Base-by-base conservation (phyloP, 2,329 filamentous ascomycete genomes). In the Amesomyces nigricolor region DNA sequence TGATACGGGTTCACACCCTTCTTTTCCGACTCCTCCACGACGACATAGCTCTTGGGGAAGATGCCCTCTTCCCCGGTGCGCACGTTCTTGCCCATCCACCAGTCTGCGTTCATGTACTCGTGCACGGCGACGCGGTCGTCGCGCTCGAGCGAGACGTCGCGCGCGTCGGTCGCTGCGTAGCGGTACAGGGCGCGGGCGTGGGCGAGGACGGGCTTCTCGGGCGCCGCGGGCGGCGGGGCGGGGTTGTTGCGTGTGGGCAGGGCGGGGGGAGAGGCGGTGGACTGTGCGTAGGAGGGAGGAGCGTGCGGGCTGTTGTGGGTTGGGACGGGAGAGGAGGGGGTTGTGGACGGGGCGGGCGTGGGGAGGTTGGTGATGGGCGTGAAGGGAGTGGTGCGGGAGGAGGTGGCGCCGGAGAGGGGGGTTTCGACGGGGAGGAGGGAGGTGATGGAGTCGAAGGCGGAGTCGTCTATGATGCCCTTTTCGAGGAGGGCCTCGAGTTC, bases 51-150 rank as follows among this genome's bases (percentile, higher is more conserved):
- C 64, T 87, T 83, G n/a, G 92, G 92, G 79, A 97, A 97, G 70
- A 97, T 96, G 65, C 92, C 92, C 73, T 95, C 89, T 63, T 82
- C 75, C 54, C 87, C 87, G 8, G 91, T 95, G 51, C 90, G 84
- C 66, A 86, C 77, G 72, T 95, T 96, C 64, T 82, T 83, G 63
- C 92, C 92, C 78, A 90, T 86, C 90, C 91, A 96, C 92, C 92
- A 97, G 72, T 97, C 91, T 60, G 86, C 83, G 73, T 97, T 97
- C 87, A 96, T 94, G 76, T 95, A 91, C 73, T 96, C 89, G 62
- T 84, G 82, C 19, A 97, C 88, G 57, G 83, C 80, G 63, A 97
- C 78, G 61, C 79, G 78, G 73, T 97, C 92, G 67, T 91, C 87
- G 59, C 87, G 85, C 67, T 89, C 83, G 57, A 97, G 83, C 2